Evolutionary conservation across 2,329 filamentous ascomycete species (phyloP).

Genomic region (Madurella fahalii): DNA sequence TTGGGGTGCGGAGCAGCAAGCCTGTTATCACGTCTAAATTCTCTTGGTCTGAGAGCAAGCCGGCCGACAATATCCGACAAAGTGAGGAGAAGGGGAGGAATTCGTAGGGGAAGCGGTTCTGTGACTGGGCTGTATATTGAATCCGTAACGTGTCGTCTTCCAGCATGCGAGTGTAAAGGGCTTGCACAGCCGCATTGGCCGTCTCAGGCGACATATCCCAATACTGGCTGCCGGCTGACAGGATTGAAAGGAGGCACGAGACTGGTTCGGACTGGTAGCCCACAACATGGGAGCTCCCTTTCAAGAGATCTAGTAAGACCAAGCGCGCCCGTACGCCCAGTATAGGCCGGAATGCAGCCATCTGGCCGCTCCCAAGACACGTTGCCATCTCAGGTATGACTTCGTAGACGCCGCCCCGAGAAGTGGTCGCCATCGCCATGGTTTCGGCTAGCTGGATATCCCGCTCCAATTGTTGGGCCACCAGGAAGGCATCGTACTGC

Average conservation of each 20-base stretch:
- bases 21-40: slow-evolving; percentile 49
- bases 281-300: slow-evolving; percentile 61
- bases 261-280: slow-evolving; percentile 72
- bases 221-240: slow-evolving; percentile 52
- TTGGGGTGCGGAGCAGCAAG: slow-evolving; percentile 65
- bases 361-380: slow-evolving; percentile 42
- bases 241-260: slow-evolving; percentile 58
- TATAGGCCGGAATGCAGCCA: slow-evolving; percentile 48
- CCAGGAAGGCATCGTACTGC: slow-evolving; percentile 55
- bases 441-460: slow-evolving; percentile 49
- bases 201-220: slow-evolving; percentile 46
- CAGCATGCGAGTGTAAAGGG: slow-evolving; percentile 42
- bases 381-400: slow-evolving; percentile 49
- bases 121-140: slow-evolving; percentile 62
- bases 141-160: slow-evolving; percentile 54
- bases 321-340: slow-evolving; percentile 61
- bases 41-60: slow-evolving; percentile 34
- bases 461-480: slow-evolving; percentile 46
- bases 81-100: slow-evolving; percentile 72
- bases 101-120: slow-evolving; percentile 81
- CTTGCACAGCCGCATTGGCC: slow-evolving; percentile 36
- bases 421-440: slow-evolving; percentile 47
- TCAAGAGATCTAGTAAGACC: slow-evolving; percentile 66
- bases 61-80: slow-evolving; percentile 60
- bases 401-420: slow-evolving; percentile 50